Evolutionary conservation across 106 monocot species (phyloP), one percentile per base, ranked within the genome.

Genomic region (Dactylorhiza incarnata): DNA sequence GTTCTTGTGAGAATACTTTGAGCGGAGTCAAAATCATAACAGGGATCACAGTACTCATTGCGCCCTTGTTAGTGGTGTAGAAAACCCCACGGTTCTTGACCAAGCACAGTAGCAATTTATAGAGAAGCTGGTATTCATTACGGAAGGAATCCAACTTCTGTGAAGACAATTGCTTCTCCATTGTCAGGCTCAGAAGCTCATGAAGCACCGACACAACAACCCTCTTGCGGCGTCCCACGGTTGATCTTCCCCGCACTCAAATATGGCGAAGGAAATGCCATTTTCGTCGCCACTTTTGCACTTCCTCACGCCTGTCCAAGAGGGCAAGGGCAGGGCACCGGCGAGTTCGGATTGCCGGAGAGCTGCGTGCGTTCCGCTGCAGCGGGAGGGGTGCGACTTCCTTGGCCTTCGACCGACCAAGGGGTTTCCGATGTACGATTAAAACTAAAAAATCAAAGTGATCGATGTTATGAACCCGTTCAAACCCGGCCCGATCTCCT

Each of bases 51-150:
- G 93, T 97, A 68, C 97, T 97, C 69, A 80, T 71, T 6, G 76
- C 86, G 5, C 97, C 97, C 83, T 97, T 97, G 73, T 97, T 97
- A 5, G 97, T 97, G 56, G 94, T 87, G 52, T 97, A 97, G 83
- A 97, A 97, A 4, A 94, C 89, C 24, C 94, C 97, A 78, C 94
- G 97, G 80, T 97, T 91, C 84, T 97, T 97, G 15, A 97, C 91
- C 84, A 97, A 80, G 75, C 97, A 97, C 24, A 97, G 89, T 78
- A 94, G 73, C 75, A 97, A 76, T 80, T 73, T 89, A 48, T 83
- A 87, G 16, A 93, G 97, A 51, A 97, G 76, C 52, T 83, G 87
- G 73, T 91, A 97, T 84, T 93, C 97, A 10, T 83, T 74, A 65
- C 91, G 97, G 50, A 97, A 97, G 0, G 87, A 87, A 72, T 97